Conservation (phyloP, 352 stramenopile species). For the Globisporangium splendens region DNA sequence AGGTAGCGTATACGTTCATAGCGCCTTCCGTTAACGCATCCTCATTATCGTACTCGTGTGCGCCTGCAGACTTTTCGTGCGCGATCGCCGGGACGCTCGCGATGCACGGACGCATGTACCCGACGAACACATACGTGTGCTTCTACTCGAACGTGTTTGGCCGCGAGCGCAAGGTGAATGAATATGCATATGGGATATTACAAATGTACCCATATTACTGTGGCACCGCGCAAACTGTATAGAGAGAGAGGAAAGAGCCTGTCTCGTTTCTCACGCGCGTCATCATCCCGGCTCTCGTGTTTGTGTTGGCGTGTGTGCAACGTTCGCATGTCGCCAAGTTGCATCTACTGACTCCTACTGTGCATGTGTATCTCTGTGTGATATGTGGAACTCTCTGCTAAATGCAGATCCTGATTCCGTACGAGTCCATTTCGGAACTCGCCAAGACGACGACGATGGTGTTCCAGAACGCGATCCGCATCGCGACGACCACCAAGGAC, state of each 20-base stretch:
- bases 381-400: too few species aligned
- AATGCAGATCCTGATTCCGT: slow-evolving; percentile 75
- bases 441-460: slow-evolving; percentile 82
- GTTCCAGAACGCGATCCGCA: slow-evolving; percentile 74
- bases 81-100: slow-evolving; percentile 71
- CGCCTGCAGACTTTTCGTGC: slow-evolving; percentile 71
- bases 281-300: slow-evolving; percentile 14
- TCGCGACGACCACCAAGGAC: slow-evolving; percentile 55
- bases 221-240: not conserved
- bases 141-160: slow-evolving; percentile 89
- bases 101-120: slow-evolving; percentile 89
- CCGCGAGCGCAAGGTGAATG: slow-evolving; percentile 83
- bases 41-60: not conserved
- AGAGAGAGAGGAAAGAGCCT: slow-evolving; percentile 8
- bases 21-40: too few species aligned
- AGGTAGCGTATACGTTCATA: too few species aligned
- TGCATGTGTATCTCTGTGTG: not conserved
- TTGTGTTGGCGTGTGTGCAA: not conserved
- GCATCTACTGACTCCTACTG: slow-evolving; percentile 2
- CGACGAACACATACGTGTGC: slow-evolving; percentile 73
- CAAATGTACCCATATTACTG: too few species aligned
- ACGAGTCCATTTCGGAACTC: slow-evolving; percentile 78
- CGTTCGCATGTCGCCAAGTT: slow-evolving; percentile 1
- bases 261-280: slow-evolving; percentile 13
- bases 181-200: too few species aligned